A percentile compares a stretch with the other conserved stretches of the same genome.
These are phyloP conservation scores for Rhytidhysteron rufulum DNA, from an alignment of 2,329 filamentous ascomycete species.

Conservation along the genomic window DNA sequence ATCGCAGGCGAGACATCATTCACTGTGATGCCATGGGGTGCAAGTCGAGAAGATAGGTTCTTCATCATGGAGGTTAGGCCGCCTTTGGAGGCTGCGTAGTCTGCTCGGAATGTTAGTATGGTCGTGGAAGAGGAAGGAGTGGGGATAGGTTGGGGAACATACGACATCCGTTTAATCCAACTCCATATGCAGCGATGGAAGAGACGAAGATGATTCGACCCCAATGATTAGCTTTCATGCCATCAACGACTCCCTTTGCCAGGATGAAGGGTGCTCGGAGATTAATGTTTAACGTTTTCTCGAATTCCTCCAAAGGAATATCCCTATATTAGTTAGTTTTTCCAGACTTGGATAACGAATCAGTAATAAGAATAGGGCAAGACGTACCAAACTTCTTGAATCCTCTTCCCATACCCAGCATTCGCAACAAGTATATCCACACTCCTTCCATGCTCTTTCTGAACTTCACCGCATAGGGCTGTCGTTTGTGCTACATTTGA, in stretches of 20 bases:
- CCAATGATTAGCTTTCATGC: constrained; percentile 59
- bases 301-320: constrained; percentile 62
- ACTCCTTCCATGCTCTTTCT: constrained; percentile 48
- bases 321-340: no score
- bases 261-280: constrained; percentile 60
- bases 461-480: constrained; percentile 53
- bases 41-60: constrained; percentile 58
- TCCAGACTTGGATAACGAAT: no score
- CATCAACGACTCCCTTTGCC: constrained; percentile 56
- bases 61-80: constrained; percentile 63
- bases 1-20: constrained; percentile 68
- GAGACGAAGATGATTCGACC: constrained; percentile 63
- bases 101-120: constrained; percentile 11
- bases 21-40: constrained; percentile 59
- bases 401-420: constrained; percentile 63
- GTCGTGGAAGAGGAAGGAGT: background rate
- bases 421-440: constrained; percentile 65
- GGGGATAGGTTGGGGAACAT: constrained; percentile 4
- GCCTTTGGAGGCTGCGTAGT: constrained; percentile 59
- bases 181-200: constrained; percentile 60
- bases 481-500: constrained; percentile 51
- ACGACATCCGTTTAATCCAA: constrained; percentile 61
- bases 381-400: constrained; percentile 36
- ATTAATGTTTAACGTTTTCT: constrained; percentile 60
- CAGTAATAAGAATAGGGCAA: background rate